Evolutionary conservation across 208 protist genomes (phyloP).

Genomic region (Wallacemonas sp.): DNA sequence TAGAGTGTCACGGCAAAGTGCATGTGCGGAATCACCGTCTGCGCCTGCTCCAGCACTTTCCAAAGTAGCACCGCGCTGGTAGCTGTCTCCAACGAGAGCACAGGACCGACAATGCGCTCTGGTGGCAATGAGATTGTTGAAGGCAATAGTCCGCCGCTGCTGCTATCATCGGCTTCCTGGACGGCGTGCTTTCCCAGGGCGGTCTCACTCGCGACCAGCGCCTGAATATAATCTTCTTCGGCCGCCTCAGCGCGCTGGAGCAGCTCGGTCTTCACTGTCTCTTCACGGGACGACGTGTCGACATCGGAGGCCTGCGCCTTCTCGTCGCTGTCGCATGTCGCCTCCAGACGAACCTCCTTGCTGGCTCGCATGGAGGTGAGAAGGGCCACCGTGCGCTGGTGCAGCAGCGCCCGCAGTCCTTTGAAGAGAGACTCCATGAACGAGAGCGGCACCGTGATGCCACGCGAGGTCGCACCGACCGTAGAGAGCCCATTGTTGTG

Average conservation of each 20-base stretch:
- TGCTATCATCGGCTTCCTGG: background rate
- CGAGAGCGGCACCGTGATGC: conserved; percentile 23
- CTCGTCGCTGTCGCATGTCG: background rate
- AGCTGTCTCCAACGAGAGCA: conserved; percentile 70
- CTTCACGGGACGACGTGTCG: background rate
- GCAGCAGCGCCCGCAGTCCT: conserved; percentile 35
- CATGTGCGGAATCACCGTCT: conserved; percentile 42
- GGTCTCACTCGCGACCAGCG: conserved; percentile 21
- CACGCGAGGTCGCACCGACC: conserved; percentile 6
- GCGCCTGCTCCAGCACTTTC: conserved; percentile 68
- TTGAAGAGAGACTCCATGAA: conserved; percentile 52
- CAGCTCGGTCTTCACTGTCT: background rate
- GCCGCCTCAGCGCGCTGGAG: conserved; percentile 8
- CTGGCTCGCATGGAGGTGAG: conserved; percentile 8
- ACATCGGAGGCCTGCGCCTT: background rate
- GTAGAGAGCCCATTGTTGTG: conserved; percentile 13
- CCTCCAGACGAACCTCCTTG: background rate
- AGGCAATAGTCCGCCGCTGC: conserved; percentile 14
- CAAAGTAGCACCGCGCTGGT: conserved; percentile 61
- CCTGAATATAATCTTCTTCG: conserved; percentile 15
- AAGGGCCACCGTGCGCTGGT: conserved; percentile 29
- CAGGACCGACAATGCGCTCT: conserved; percentile 42
- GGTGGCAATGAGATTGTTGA: conserved; percentile 54
- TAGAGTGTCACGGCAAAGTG: conserved; percentile 62
- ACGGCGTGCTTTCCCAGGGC: conserved; percentile 15